Base-by-base conservation (phyloP, 352 stramenopile species). In the Pythium phragmitis region DNA sequence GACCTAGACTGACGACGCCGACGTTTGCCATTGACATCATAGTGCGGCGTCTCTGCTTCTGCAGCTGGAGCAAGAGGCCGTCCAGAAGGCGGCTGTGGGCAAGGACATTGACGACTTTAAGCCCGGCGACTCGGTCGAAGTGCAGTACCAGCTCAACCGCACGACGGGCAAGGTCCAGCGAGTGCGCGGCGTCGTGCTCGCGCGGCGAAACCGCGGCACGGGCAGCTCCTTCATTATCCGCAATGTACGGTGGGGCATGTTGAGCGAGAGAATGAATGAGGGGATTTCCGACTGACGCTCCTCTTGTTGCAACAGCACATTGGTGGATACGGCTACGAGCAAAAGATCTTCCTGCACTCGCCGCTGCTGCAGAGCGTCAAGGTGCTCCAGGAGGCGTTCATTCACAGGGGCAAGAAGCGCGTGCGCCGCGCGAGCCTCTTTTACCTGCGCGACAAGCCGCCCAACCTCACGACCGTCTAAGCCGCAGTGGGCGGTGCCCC, bases 381-480 rank as follows among this genome's bases (percentile, higher is more conserved):
- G 73, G 73, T 97, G 60, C 53, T 96, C 64, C 72, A 96, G 73
- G 70, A 94, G 65, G 89, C 87, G 54, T 97, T 94, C 72, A 94
- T 97, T 72, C 85, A 94, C 71, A 94, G 94, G 73, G 89, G 89
- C 70, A 91, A 94, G 80, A 97, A 97, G 80, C 81, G 88, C 34
- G 88, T 96, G 65, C 85, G 89, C 55, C 83, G 90, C 60, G 81
- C 84, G 68, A 97, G 91, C 63, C 79, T 97, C 51, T 96, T 94
- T 73, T 97, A 97, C 73, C 72, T 96, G 70, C 76, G 81, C 48
- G 84, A 96, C 56, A 94, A 94, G 72, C 80, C 80, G 30, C 85
- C 85, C 37, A 89, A 78, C 56, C 82, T 94, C 63, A 92, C 85
- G 30, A 94, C 85, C 30, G 81, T 94, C 46, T 94, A 91, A 73